Base-by-base conservation (phyloP, 306 rosid genomes). In the Boehmeria nivea region DNA sequence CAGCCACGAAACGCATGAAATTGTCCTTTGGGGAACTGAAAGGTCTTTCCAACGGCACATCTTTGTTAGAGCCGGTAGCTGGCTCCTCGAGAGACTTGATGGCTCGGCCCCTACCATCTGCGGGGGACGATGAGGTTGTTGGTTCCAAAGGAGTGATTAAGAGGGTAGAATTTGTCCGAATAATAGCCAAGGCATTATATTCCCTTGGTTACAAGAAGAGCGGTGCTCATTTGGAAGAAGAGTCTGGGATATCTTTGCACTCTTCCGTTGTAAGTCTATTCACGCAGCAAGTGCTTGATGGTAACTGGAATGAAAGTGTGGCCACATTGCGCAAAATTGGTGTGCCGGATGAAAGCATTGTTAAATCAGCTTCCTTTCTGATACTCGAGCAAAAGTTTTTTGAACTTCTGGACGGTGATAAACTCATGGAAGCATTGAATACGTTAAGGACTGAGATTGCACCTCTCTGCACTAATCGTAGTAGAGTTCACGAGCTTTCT, bases 1-100 rank as follows among this genome's bases (percentile, higher is more conserved):
- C 99, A 85, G 95, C 88, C 34, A 73, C 81, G 42, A 93, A 93
- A 79, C 96, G 99, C 16, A 72, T 93, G 89, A 93, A 83, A 64
- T 45, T 88, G 45, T 83, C 83, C 45, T 68, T 72, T 54, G 79
- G 77, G 69, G 87, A 85, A 63, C 51, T 73, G 79, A 74, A 61
- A 72, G 81, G 81, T 42, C 75, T 83, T 54, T 83, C 96, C 2
- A 93, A 87, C 99, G 95, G 99, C 72, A 78, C 82, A 51, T 76
- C 95, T 64, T 50, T 66, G 23, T 47, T 60, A 40, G 87, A 73
- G 82, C 80, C 89, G 28, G 53, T 72, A 57, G 85, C 80, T 69
- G 88, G 89, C 63, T 77, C 81, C 56, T 81, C 79, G 15, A 72
- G 82, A 61, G 88, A 79, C 79, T 74, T 72, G 71, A 93, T 93